Evolutionary conservation across 345 rosid species (phyloP).

Genomic region (Rubroshorea leprosula): DNA sequence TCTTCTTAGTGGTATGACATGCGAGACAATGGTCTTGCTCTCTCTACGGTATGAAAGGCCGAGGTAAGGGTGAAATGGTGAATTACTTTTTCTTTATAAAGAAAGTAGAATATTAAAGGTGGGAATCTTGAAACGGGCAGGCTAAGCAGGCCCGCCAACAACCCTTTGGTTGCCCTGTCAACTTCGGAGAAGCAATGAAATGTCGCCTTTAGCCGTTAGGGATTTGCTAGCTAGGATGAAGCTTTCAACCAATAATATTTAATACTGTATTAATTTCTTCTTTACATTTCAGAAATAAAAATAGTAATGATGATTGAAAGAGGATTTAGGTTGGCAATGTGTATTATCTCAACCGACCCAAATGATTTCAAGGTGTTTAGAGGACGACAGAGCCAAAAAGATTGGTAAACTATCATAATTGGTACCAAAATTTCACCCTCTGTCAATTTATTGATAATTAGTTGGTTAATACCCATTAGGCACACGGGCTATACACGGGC

Average conservation of each 20-base stretch:
- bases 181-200: constrained; percentile 30
- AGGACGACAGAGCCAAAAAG: not conserved
- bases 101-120: not conserved
- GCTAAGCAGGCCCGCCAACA: constrained; percentile 31
- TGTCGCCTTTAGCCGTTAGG: constrained; percentile 30
- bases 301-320: not conserved
- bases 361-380: constrained; percentile 13
- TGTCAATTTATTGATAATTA: constrained; percentile 9
- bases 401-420: constrained; percentile 21
- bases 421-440: constrained; percentile 12
- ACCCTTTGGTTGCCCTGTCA: constrained; percentile 43
- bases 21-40: too few relatives aligned
- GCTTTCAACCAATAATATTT: not conserved
- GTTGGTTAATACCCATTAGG: too few relatives aligned
- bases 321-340: constrained; percentile 22
- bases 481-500: too few relatives aligned
- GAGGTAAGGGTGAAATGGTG: not conserved
- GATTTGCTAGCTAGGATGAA: not conserved
- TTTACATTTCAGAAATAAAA: not conserved
- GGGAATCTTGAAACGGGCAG: constrained; percentile 11
- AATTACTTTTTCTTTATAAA: not conserved
- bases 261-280: not conserved
- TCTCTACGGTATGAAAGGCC: too few relatives aligned
- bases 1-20: too few relatives aligned
- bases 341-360: constrained; percentile 12